phyloP scores from a whole-genome alignment of 139 green algal genomes.

The Micractinium sp. region DNA sequence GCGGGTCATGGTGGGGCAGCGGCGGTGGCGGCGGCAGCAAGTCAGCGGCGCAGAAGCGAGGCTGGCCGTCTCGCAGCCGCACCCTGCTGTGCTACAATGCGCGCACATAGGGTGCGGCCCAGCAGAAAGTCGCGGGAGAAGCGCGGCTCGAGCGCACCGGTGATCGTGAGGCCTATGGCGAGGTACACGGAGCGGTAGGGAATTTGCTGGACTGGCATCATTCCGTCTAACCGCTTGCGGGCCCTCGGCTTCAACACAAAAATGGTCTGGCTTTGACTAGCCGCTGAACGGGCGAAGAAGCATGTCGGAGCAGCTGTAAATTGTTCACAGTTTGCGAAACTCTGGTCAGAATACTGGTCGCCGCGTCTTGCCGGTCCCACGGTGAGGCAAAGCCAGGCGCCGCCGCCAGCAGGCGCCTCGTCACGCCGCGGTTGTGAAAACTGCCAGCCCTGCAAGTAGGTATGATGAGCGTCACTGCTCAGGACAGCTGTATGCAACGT shows the following conservation, averaged over 20 bases:
- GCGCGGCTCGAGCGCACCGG: background rate
- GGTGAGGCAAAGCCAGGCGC: too few species aligned
- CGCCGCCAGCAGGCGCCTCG: too few species aligned
- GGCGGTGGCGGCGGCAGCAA: background rate
- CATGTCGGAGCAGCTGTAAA: background rate
- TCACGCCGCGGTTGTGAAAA: too few species aligned
- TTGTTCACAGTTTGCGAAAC: too few species aligned
- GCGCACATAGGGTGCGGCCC: background rate
- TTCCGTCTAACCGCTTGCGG: background rate
- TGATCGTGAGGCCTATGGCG: conserved; percentile 14
- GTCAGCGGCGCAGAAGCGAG: background rate
- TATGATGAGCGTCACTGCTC: too few species aligned
- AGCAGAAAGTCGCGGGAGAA: background rate
- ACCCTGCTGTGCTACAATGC: background rate
- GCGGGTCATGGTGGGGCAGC: background rate
- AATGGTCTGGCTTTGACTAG: background rate
- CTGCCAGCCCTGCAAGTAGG: too few species aligned
- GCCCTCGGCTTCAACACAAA: background rate
- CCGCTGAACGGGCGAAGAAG: background rate
- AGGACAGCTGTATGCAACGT: too few species aligned
- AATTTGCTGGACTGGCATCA: conserved; percentile 17
- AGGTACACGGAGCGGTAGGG: conserved; percentile 10
- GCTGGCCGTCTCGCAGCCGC: background rate
- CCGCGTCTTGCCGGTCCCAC: too few species aligned
- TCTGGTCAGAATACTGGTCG: too few species aligned